phyloP scores from a whole-genome alignment of 2,329 filamentous ascomycete genomes.

The Didymella pinodella region DNA sequence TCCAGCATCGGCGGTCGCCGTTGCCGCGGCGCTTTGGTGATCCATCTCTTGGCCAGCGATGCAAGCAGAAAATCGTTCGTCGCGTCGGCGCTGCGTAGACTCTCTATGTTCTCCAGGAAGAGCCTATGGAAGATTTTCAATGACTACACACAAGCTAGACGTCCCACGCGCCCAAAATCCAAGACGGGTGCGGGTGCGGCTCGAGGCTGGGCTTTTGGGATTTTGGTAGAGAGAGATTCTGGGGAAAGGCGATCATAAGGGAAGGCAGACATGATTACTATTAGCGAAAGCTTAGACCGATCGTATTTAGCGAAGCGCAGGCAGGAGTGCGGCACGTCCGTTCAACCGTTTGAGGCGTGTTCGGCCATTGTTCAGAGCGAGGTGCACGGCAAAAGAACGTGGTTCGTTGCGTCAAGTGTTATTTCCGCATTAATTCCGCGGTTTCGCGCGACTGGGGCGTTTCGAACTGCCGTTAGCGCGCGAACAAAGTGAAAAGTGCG shows the following conservation, averaged over 20 bases:
- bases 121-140: not conserved
- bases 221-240: not conserved
- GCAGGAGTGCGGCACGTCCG: constrained; percentile 11
- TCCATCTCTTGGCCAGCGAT: constrained; percentile 10
- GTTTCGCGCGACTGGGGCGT: not conserved
- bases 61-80: not conserved
- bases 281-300: not conserved
- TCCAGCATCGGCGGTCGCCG: constrained; percentile 7
- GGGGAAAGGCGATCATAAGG: constrained; percentile 5
- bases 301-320: constrained; percentile 5
- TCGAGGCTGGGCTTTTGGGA: not conserved
- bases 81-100: not conserved
- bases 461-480: constrained; percentile 16
- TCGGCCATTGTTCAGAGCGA: constrained; percentile 22
- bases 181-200: constrained; percentile 1
- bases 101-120: not conserved
- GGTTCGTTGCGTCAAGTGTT: constrained; percentile 9
- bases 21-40: constrained; percentile 7
- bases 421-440: constrained; percentile 14
- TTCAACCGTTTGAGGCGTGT: constrained; percentile 18
- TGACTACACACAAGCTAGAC: not conserved
- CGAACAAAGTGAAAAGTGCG: not conserved
- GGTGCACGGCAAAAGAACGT: constrained; percentile 14
- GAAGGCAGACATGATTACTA: not conserved
- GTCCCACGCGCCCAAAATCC: not conserved